Conservation (phyloP, 495 filamentous ascomycete species). For the Penicillium paradoxum region DNA sequence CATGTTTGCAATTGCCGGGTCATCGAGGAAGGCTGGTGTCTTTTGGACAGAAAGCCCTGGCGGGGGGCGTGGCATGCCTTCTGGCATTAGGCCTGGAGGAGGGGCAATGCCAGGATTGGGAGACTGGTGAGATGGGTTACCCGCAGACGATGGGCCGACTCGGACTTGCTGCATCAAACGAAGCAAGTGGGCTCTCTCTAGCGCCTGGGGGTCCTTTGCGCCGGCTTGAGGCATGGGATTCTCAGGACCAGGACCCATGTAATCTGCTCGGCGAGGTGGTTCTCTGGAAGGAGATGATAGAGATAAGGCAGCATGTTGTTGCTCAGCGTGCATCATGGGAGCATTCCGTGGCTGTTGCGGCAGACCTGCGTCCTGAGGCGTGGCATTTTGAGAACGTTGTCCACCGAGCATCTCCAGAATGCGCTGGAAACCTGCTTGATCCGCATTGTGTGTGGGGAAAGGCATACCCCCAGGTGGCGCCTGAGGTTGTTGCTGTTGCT, state of each 20-base stretch:
- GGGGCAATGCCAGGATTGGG: slow-evolving; percentile 34
- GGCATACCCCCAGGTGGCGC: slow-evolving; percentile 16
- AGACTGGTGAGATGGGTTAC: slow-evolving; percentile 27
- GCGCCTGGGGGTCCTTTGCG: slow-evolving; percentile 33
- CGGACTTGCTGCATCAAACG: slow-evolving; percentile 50
- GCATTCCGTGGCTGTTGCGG: slow-evolving; percentile 27
- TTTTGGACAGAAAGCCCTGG: slow-evolving; percentile 38
- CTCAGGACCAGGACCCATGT: slow-evolving; percentile 29
- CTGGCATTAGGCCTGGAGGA: slow-evolving; percentile 39
- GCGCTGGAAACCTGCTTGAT: slow-evolving; percentile 85
- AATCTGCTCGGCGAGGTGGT: slow-evolving; percentile 27
- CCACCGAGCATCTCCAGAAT: slow-evolving; percentile 78
- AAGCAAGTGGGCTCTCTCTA: slow-evolving; percentile 47
- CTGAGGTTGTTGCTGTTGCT: background rate
- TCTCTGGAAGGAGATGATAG: slow-evolving; percentile 38
- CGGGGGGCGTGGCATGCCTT: slow-evolving; percentile 44
- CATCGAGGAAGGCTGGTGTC: slow-evolving; percentile 41
- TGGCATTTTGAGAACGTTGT: slow-evolving; percentile 39
- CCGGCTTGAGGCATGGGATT: slow-evolving; percentile 25
- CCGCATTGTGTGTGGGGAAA: slow-evolving; percentile 55
- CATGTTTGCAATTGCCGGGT: slow-evolving; percentile 45
- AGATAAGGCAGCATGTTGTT: slow-evolving; percentile 25
- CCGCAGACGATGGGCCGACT: slow-evolving; percentile 28
- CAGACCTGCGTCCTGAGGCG: slow-evolving; percentile 32
- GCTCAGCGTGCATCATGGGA: slow-evolving; percentile 29